Conservation (phyloP, 139 green algal genomes). For the Chlamydomonas schloesseri region DNA sequence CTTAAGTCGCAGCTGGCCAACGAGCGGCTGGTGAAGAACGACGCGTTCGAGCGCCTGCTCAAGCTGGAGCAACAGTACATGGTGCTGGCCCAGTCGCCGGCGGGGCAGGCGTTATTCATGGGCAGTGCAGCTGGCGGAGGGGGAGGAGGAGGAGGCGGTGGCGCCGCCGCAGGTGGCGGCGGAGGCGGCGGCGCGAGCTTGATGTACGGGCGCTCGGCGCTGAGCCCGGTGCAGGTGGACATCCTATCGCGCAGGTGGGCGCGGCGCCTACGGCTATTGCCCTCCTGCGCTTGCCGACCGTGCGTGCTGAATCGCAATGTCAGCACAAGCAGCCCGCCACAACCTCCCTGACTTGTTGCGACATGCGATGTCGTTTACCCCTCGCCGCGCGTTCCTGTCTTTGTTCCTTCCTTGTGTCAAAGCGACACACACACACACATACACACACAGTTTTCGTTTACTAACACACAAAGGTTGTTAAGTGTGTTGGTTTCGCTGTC, state of each 20-base stretch:
- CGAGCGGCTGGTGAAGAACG: constrained; percentile 41
- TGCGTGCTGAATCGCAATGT: too few relatives aligned
- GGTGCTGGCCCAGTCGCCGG: not conserved
- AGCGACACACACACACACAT: too few relatives aligned
- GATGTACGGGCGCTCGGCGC: not conserved
- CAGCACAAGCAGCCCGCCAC: too few relatives aligned
- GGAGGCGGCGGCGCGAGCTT: not conserved
- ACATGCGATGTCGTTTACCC: too few relatives aligned
- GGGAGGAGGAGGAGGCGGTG: not conserved
- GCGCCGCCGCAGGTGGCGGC: not conserved
- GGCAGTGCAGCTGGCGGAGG: not conserved
- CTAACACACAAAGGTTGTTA: too few relatives aligned
- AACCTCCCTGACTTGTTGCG: too few relatives aligned
- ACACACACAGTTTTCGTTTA: too few relatives aligned
- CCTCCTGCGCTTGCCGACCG: too few relatives aligned
- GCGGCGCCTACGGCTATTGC: too few relatives aligned
- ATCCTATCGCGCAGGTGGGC: constrained; percentile 32
- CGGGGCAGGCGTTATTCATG: not conserved
- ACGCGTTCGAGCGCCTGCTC: constrained; percentile 40
- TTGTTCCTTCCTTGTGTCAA: too few relatives aligned
- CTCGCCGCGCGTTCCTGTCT: too few relatives aligned
- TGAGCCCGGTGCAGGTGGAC: constrained; percentile 31
- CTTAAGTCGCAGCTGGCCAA: constrained; percentile 17
- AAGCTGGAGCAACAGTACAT: constrained; percentile 35
- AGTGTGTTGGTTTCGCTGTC: too few relatives aligned